Evolutionary conservation across 2,329 filamentous ascomycete species (phyloP).

Genomic region (Monosporascus ibericus): DNA sequence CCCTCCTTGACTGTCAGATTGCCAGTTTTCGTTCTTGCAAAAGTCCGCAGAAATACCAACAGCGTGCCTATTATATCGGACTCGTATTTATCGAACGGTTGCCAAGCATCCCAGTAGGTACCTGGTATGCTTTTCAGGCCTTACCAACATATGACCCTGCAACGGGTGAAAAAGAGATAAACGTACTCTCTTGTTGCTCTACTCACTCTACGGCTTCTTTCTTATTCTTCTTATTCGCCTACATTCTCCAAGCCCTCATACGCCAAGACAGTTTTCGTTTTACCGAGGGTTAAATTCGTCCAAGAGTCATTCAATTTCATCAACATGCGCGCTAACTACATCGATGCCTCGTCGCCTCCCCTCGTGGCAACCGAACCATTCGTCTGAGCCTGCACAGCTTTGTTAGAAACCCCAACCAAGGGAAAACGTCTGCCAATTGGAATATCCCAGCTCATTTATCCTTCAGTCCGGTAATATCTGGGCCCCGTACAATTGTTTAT

Average conservation of each 20-base stretch:
- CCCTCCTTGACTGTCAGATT: no score
- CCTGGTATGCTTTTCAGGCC: no score
- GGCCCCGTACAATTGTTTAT: conserved; percentile 17
- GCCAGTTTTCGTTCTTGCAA: no score
- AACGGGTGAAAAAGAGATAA: no score
- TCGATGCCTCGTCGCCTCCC: conserved; percentile 18
- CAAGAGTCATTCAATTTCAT: conserved; percentile 26
- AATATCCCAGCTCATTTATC: conserved; percentile 15
- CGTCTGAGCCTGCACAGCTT: conserved; percentile 10
- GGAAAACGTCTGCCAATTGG: conserved; percentile 12
- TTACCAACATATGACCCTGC: no score
- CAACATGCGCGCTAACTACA: conserved; percentile 28
- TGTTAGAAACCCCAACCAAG: conserved; percentile 13
- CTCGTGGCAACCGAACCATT: conserved; percentile 12
- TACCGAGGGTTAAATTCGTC: conserved; percentile 4
- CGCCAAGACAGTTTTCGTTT: conserved; percentile 1
- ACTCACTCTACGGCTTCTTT: no score
- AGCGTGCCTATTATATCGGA: no score
- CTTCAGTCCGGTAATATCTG: conserved; percentile 14
- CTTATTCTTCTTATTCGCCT: conserved; percentile 2
- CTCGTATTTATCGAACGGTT: no score
- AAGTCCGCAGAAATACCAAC: no score
- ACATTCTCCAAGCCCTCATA: conserved; percentile 4
- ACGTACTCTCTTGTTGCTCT: no score
- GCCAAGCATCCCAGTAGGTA: no score